phyloP scores from a whole-genome alignment of 2,329 filamentous ascomycete genomes.

The Apiospora arundinis region DNA sequence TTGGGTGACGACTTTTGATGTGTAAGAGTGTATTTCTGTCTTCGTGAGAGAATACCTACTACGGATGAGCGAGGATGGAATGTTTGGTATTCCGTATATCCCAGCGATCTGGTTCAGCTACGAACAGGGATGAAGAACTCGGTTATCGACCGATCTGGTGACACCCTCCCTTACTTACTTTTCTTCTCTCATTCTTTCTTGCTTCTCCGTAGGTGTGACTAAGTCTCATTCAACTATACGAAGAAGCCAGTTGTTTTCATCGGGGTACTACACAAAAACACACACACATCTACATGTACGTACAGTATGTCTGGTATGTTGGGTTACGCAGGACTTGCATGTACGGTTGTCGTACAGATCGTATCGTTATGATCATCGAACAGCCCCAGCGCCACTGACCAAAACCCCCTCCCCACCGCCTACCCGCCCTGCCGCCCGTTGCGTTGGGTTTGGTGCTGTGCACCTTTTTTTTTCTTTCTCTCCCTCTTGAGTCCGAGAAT shows the following conservation, averaged over 20 bases:
- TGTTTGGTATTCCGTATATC: conserved; percentile 21
- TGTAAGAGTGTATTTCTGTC: too few species aligned
- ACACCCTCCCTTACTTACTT: conserved; percentile 9
- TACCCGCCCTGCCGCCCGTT: not conserved
- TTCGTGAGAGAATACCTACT: not conserved
- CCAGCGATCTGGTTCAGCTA: conserved; percentile 41
- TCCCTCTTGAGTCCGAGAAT: not conserved
- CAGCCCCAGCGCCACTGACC: conserved; percentile 1
- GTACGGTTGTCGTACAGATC: conserved; percentile 16
- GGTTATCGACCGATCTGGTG: conserved; percentile 33
- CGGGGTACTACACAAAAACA: not conserved
- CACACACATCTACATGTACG: not conserved
- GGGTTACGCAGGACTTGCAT: conserved; percentile 12
- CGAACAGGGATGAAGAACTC: conserved; percentile 27
- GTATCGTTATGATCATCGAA: not conserved
- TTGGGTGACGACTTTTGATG: too few species aligned
- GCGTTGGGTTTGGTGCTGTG: not conserved
- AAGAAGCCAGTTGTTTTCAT: not conserved
- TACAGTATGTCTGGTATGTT: not conserved
- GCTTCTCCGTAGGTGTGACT: not conserved
- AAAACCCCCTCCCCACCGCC: not conserved
- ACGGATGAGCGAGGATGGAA: not conserved
- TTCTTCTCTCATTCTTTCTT: not conserved
- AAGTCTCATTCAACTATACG: not conserved
- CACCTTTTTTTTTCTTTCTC: too few species aligned